A percentile compares a stretch with the other conserved stretches of the same genome.
phyloP scores from a whole-genome alignment of 306 rosid genomes.

The Fragaria vesca region DNA sequence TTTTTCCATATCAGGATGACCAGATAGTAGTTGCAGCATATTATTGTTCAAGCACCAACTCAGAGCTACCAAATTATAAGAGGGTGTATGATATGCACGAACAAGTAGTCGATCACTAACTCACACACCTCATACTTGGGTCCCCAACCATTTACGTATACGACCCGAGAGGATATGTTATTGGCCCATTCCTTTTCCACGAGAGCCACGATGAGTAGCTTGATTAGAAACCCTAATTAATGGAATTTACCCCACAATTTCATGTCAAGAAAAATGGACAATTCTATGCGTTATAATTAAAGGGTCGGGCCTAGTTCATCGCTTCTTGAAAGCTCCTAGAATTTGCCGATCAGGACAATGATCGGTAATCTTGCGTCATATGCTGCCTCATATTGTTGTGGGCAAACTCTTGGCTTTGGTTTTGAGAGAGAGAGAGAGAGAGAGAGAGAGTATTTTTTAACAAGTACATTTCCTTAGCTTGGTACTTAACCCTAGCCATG shows the following conservation, averaged over 20 bases:
- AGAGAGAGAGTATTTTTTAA: not conserved
- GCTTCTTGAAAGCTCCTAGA: not conserved
- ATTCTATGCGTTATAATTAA: not conserved
- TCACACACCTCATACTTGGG: slow-evolving; percentile 18
- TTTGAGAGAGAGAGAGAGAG: not conserved
- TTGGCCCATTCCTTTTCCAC: slow-evolving; percentile 15
- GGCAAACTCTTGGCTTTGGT: not conserved
- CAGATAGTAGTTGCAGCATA: not conserved
- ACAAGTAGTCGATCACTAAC: not conserved
- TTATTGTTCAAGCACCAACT: slow-evolving; percentile 24
- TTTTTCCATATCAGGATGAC: not conserved
- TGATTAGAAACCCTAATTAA: not conserved
- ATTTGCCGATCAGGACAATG: slow-evolving; percentile 1
- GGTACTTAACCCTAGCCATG: not conserved
- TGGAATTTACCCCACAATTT: slow-evolving; percentile 44
- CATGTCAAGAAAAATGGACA: slow-evolving; percentile 12
- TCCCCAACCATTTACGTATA: slow-evolving; percentile 24
- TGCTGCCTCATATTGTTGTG: not conserved
- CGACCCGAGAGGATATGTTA: not conserved
- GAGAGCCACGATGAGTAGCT: slow-evolving; percentile 32
- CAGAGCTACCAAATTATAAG: slow-evolving; percentile 18
- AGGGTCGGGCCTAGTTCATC: not conserved
- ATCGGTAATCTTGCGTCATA: not conserved
- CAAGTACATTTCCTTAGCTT: too few species aligned
- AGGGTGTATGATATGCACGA: not conserved